These are phyloP conservation scores for Grigorovia yakushimaensis DNA, from an alignment of 805 yeast species.

Conservation along the genomic window DNA sequence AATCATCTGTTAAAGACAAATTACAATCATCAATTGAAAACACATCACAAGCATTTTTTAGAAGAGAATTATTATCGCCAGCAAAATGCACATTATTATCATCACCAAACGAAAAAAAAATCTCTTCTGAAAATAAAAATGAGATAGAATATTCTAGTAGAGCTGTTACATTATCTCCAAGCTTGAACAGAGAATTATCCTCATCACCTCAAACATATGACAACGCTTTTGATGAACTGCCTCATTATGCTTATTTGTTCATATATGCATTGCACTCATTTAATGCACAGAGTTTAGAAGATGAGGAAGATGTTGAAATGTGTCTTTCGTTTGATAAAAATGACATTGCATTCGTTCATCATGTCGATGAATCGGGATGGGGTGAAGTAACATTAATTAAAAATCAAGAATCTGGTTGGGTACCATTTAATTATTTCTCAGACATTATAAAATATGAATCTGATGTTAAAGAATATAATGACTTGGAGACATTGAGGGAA, in stretches of 20 bases:
- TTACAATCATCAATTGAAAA: neutral
- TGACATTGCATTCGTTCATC: slow-evolving; percentile 69
- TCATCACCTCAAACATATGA: neutral
- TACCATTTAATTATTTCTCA: slow-evolving; percentile 71
- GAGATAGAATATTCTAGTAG: neutral
- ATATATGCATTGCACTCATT: slow-evolving; percentile 51
- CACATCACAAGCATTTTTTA: neutral
- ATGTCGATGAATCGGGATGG: slow-evolving; percentile 78
- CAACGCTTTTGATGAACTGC: neutral
- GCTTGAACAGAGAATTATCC: neutral
- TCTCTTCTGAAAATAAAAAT: neutral
- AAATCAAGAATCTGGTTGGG: slow-evolving; percentile 67
- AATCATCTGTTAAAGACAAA: neutral
- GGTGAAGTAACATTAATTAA: slow-evolving; percentile 71
- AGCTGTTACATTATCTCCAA: neutral
- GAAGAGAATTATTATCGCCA: neutral
- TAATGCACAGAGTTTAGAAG: slow-evolving; percentile 48
- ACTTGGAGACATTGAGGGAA: slow-evolving; percentile 1
- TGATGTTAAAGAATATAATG: neutral
- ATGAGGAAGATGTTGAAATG: slow-evolving; percentile 57
- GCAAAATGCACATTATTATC: neutral
- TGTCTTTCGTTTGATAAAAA: slow-evolving; percentile 62
- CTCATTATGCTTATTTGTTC: slow-evolving; percentile 33
- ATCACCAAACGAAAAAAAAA: neutral
- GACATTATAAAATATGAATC: slow-evolving; percentile 27